phyloP scores from a whole-genome alignment of 805 yeast species.

The Nakazawaea ishiwadae region DNA sequence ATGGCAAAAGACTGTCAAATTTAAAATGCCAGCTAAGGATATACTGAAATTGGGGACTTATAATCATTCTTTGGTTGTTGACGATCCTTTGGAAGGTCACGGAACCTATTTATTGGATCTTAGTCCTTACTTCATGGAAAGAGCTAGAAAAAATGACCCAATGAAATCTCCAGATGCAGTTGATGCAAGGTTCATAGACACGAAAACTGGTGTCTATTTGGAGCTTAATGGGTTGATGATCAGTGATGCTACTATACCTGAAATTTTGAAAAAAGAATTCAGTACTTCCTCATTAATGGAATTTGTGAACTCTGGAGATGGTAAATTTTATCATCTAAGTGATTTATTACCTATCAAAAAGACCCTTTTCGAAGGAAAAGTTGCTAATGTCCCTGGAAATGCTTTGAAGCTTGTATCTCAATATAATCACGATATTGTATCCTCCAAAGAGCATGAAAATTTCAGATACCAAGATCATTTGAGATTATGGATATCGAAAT shows the following conservation, averaged over 20 bases:
- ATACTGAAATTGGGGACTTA: slow-evolving; percentile 40
- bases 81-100: slow-evolving; percentile 40
- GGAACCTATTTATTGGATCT: slow-evolving; percentile 44
- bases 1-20: slow-evolving; percentile 46
- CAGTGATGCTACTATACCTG: slow-evolving; percentile 17
- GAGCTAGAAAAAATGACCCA: slow-evolving; percentile 42
- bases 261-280: slow-evolving; percentile 15
- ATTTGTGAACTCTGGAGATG: slow-evolving; percentile 31
- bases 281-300: slow-evolving; percentile 12
- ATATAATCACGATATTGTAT: slow-evolving; percentile 18
- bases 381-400: slow-evolving; percentile 25
- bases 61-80: slow-evolving; percentile 40
- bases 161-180: slow-evolving; percentile 35
- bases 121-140: slow-evolving; percentile 42
- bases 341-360: slow-evolving; percentile 22
- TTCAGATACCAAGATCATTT: slow-evolving; percentile 30
- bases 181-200: slow-evolving; percentile 57
- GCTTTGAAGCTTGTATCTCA: slow-evolving; percentile 18
- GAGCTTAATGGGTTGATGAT: slow-evolving; percentile 50
- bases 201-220: slow-evolving; percentile 52
- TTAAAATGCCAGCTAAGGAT: slow-evolving; percentile 47
- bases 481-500: slow-evolving; percentile 31
- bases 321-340: slow-evolving; percentile 24
- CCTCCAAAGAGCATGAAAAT: slow-evolving; percentile 17
- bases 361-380: slow-evolving; percentile 26